Evolutionary conservation across 345 rosid genomes (phyloP).

Genomic region (Turritis glabra): DNA sequence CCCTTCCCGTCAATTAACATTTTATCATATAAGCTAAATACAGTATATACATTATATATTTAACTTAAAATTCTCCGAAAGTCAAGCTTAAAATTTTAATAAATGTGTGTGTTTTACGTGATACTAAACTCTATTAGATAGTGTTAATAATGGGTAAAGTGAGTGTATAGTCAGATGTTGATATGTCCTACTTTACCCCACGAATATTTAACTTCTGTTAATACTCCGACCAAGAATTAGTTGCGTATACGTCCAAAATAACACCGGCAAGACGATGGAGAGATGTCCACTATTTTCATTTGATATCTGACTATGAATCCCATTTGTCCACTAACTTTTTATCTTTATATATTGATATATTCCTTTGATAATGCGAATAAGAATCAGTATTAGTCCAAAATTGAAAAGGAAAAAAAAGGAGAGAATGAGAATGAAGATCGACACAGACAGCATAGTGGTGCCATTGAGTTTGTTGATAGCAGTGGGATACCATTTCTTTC

Average conservation of each 20-base stretch:
- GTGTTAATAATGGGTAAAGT: background rate
- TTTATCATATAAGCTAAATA: too few relatives aligned
- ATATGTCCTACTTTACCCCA: background rate
- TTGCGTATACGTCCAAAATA: constrained; percentile 28
- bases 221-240: background rate
- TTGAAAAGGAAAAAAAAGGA: background rate
- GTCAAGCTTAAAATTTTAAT: too few relatives aligned
- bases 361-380: background rate
- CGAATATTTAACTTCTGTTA: background rate
- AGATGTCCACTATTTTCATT: constrained; percentile 31
- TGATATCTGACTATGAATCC: constrained; percentile 41
- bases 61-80: too few relatives aligned
- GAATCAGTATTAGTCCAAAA: background rate
- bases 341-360: background rate
- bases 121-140: background rate
- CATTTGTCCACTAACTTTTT: constrained; percentile 30
- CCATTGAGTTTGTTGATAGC: constrained; percentile 35
- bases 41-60: too few relatives aligned
- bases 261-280: constrained; percentile 19
- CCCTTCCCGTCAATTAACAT: too few relatives aligned
- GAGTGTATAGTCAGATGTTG: constrained; percentile 23
- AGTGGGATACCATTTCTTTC: constrained; percentile 38
- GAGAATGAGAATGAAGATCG: constrained; percentile 23
- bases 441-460: constrained; percentile 33
- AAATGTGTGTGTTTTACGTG: background rate